Evolutionary conservation across 78 protist genomes (phyloP).

Genomic region (Anaeramoeba ignava): DNA sequence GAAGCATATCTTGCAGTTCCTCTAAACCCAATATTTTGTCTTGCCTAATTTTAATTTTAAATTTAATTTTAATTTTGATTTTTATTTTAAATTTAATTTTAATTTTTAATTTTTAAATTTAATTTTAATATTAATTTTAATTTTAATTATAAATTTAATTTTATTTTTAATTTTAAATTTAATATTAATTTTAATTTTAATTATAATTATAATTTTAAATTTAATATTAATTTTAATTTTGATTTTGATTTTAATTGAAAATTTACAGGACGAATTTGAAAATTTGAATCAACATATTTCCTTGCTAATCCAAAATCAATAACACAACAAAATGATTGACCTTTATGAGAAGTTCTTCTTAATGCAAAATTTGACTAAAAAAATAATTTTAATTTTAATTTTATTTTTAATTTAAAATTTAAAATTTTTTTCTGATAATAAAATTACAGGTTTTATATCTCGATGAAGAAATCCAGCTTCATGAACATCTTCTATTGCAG

Average conservation of each 20-base stretch:
- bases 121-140: background rate
- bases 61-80: background rate
- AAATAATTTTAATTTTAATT: too few species aligned
- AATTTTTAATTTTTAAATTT: background rate
- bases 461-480: too few species aligned
- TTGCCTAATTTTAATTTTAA: background rate
- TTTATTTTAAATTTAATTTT: background rate
- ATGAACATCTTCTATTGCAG: too few species aligned
- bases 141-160: background rate
- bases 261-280: background rate
- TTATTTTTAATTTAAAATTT: too few species aligned
- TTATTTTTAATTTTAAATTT: background rate
- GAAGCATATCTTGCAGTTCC: conserved; percentile 3
- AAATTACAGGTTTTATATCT: too few species aligned
- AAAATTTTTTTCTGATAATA: too few species aligned
- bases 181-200: background rate
- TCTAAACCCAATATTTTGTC: background rate
- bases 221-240: background rate
- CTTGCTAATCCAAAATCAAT: background rate
- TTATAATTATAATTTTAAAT: background rate
- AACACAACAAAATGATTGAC: background rate
- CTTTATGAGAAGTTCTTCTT: background rate
- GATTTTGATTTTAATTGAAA: background rate
- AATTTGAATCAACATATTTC: background rate
- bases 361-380: background rate